Evolutionary conservation across 805 yeast genomes (phyloP), one percentile per base, ranked within the genome.

Genomic region (Vanderwaltozyma polyspora): DNA sequence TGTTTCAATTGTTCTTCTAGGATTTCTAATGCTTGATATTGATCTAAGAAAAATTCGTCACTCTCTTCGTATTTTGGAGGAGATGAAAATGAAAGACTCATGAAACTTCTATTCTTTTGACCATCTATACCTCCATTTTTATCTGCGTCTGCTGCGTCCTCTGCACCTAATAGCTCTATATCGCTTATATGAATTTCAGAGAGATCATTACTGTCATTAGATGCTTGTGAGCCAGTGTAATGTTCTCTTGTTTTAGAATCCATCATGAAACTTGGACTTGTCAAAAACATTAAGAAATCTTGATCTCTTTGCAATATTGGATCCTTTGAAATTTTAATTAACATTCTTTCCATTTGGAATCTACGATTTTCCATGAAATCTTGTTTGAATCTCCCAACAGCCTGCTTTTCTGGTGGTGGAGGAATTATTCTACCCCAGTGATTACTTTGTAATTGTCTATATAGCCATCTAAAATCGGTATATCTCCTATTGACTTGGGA

Each of bases 391-490:
- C 95, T 70, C 4, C 97, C 96, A 36, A 87, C 79, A 6, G 81
- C 80, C 42, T 93, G 95, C 56, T 91, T 94, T 39, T 83, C 91
- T 0, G 95, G 85, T 4, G 96, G 95, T 1, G 96, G 94, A 0
- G 97, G 96, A 17, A 89, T 76, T 25, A 89, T 78, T 38, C 70
- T 66, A 1, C 97, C 97, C 13, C 94, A 93, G 50, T 89, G 85
- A 44, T 79, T 83, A 47, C 73, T 72, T 49, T 80, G 80, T 18
- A 89, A 63, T 45, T 86, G 94, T 43, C 81, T 82, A 57, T 85
- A 87, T 10, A 89, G 66, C 96, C 96, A 87, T 39, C 94, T 63
- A 59, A 89, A 89, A 55, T 89, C 97, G 34, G 76, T 72, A 56
- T 87, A 89, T 41, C 96, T 68, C 51, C 97, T 67, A 5, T 84